Evolutionary conservation across 1,139 yeast genomes (phyloP), one percentile per base, ranked within the genome.

Genomic region (Meyerozyma elateridarum): DNA sequence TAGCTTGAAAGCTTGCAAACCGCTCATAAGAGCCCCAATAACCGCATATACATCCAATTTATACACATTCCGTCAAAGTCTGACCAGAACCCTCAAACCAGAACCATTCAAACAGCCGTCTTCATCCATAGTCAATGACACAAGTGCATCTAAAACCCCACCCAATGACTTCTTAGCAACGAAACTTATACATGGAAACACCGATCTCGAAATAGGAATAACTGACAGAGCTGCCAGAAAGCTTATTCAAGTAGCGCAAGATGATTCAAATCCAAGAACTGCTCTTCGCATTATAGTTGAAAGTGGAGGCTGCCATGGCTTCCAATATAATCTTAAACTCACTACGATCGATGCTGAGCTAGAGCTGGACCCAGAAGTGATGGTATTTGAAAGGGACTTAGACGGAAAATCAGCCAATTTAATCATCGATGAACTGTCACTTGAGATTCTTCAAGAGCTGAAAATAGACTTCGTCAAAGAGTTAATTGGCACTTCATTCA

Each of bases 251-350:
- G 75, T 89, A 11, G 72, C 79, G 11, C 48, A 56, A 14, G 70
- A 63, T 3, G 96, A 88, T 41, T 47, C 62, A 8, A 73, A 80
- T 35, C 73, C 78, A 0, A 62, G 77, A 30, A 50, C 79, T n/a
- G 85, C 85, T 0, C 62, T 91, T 26, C 65, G 82, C 31, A 75
- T 93, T 5, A 63, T 72, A n/a, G 97, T 93, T 5, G 97, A 89
- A 47, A 84, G 95, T 49, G 99, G 98, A 5, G 99, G 99, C 3
- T 93, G 98, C 55, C 99, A 91, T 55, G 98, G 99, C 18, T 93
- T 87, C 58, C 98, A 91, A 56, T 91, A 91, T 51, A 75, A 82
- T 41, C 64, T 91, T 48, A 72, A 77, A 37, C 65, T 89, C 32
- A 70, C 80, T 5, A 70, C 72, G 34, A 56, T 70, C 27, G 73